Percentiles rank a stretch among this genome's conserved stretches.
These are phyloP conservation scores for Zygosaccharomyces bailii DNA, from an alignment of 805 yeast species.

Conservation along the genomic window DNA sequence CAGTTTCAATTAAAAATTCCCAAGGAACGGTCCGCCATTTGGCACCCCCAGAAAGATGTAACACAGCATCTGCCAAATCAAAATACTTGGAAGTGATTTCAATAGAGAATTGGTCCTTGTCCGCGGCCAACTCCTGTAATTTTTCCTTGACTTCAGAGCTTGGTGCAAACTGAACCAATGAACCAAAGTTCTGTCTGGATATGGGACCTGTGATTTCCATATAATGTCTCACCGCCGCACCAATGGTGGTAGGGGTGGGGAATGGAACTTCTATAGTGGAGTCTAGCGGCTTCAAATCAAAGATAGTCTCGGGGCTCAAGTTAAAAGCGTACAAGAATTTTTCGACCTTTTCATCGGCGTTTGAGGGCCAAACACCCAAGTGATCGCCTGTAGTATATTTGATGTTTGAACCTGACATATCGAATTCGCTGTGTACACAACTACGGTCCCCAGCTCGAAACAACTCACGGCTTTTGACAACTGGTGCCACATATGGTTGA, in stretches of 20 bases:
- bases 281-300: slow-evolving; percentile 67
- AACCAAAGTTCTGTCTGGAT: slow-evolving; percentile 78
- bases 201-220: slow-evolving; percentile 90
- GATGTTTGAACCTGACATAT: slow-evolving; percentile 67
- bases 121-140: slow-evolving; percentile 50
- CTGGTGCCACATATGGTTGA: slow-evolving; percentile 79
- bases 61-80: slow-evolving; percentile 74
- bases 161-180: slow-evolving; percentile 82
- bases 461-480: slow-evolving; percentile 60
- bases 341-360: slow-evolving; percentile 70
- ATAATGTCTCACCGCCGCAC: slow-evolving; percentile 77
- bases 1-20: slow-evolving; percentile 74
- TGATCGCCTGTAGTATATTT: slow-evolving; percentile 95
- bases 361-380: slow-evolving; percentile 91
- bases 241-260: slow-evolving; percentile 85
- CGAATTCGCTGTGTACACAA: slow-evolving; percentile 90
- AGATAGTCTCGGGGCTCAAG: slow-evolving; percentile 51
- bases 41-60: slow-evolving; percentile 54
- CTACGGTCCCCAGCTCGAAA: slow-evolving; percentile 63
- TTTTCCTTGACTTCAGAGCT: slow-evolving; percentile 45
- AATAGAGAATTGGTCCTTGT: slow-evolving; percentile 64
- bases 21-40: slow-evolving; percentile 82
- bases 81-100: slow-evolving; percentile 58
- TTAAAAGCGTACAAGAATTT: slow-evolving; percentile 63
- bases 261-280: slow-evolving; percentile 60